phyloP scores from a whole-genome alignment of 768 basidiomycete genomes.

The Leccinum uliginosum region DNA sequence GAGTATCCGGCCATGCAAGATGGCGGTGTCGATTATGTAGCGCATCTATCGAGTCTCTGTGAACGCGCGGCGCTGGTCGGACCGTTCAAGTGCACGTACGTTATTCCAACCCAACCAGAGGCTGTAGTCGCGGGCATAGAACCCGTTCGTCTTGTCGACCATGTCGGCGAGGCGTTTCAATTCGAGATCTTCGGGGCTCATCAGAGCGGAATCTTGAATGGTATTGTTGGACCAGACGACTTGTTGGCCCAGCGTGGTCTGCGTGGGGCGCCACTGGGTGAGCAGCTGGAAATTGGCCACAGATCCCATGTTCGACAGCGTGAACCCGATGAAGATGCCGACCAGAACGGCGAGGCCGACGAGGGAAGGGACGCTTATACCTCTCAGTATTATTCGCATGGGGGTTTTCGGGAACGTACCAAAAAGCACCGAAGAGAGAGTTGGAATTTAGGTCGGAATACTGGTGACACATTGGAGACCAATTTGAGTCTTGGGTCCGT shows the following conservation, averaged over 20 bases:
- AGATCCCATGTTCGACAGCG: conserved; percentile 15
- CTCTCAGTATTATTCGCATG: conserved; percentile 8
- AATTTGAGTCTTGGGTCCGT: not conserved
- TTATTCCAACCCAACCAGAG: conserved; percentile 51
- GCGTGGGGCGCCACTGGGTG: conserved; percentile 12
- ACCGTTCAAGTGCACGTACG: conserved; percentile 17
- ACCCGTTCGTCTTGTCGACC: conserved; percentile 39
- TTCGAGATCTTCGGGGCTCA: conserved; percentile 14
- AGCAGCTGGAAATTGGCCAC: conserved; percentile 15
- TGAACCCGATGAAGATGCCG: conserved; percentile 28
- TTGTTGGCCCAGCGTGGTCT: conserved; percentile 7
- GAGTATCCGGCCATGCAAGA: conserved; percentile 40
- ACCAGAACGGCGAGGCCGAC: conserved; percentile 20
- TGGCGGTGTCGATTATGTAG: conserved; percentile 44
- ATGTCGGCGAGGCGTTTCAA: conserved; percentile 31
- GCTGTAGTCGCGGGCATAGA: conserved; percentile 43
- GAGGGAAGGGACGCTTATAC: conserved; percentile 15
- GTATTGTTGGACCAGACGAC: conserved; percentile 12
- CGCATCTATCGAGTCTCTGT: conserved; percentile 34
- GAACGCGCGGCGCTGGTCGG: not conserved
- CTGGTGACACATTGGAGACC: not conserved
- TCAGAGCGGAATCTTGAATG: not conserved
- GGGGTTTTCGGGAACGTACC: not conserved
- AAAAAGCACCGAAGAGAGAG: not conserved
- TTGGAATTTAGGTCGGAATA: not conserved